Conservation (phyloP, 495 filamentous ascomycete genomes). For the Lepraria neglecta region DNA sequence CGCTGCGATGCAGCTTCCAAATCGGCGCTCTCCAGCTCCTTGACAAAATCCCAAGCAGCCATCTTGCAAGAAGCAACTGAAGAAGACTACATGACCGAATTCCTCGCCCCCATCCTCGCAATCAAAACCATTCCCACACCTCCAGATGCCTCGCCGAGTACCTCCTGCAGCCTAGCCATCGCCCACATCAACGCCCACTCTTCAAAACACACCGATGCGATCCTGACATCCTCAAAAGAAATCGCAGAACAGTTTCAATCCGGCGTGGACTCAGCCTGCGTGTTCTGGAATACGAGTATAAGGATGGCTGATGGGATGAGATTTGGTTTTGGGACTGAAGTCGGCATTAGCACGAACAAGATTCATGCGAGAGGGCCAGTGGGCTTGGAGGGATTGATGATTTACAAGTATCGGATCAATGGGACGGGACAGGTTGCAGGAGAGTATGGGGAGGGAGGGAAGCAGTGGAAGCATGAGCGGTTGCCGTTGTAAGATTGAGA, state of each 20-base stretch:
- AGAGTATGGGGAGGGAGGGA: slow-evolving; percentile 65
- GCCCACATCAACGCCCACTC: slow-evolving; percentile 85
- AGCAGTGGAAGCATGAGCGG: slow-evolving; percentile 62
- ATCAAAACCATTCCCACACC: slow-evolving; percentile 65
- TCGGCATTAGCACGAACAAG: slow-evolving; percentile 97
- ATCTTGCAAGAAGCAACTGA: slow-evolving; percentile 59
- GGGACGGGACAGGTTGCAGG: slow-evolving; percentile 72
- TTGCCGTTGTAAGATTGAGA: slow-evolving; percentile 34
- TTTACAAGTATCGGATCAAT: slow-evolving; percentile 87
- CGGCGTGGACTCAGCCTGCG: slow-evolving; percentile 79
- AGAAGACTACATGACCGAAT: slow-evolving; percentile 80
- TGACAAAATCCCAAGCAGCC: slow-evolving; percentile 34
- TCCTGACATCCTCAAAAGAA: slow-evolving; percentile 61
- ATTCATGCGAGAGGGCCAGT: slow-evolving; percentile 93
- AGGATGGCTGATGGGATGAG: slow-evolving; percentile 94
- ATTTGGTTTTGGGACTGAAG: slow-evolving; percentile 95
- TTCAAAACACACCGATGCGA: slow-evolving; percentile 92
- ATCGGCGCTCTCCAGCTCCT: slow-evolving; percentile 44
- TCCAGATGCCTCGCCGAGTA: slow-evolving; percentile 27
- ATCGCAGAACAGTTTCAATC: slow-evolving; percentile 74
- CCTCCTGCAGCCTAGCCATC: slow-evolving; percentile 59
- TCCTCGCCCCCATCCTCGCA: slow-evolving; percentile 76
- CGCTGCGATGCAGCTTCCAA: slow-evolving; percentile 71
- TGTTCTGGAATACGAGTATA: slow-evolving; percentile 95
- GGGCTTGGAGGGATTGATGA: slow-evolving; percentile 87